Base-by-base conservation (phyloP, 208 protist species). In the Leishmania arabica region DNA sequence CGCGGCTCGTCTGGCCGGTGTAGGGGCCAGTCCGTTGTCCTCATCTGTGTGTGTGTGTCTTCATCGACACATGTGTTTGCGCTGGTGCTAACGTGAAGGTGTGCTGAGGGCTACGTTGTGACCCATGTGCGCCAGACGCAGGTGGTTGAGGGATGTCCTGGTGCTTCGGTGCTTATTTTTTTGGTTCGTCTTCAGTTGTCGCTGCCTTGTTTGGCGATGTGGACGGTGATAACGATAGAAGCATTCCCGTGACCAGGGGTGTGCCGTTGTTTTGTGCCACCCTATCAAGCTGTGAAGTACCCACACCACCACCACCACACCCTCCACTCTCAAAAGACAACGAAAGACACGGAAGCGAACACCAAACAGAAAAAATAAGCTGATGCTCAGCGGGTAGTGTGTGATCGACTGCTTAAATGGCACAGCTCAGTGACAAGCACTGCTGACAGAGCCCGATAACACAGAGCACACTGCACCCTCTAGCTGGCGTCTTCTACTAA, bases 11-110 rank as follows among this genome's bases (percentile, higher is more conserved):
- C 62, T 68, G 31, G 31, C 31, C 62, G 15, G 62, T 68, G 31
- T 40, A 40, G 31, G 13, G 62, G 11, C 13, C n/a, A 37, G 62
- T 21, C 31, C 62, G 21, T 73, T 11, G 17, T 7, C 42, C 42
- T 47, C 64, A 37, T 34, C n/a, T n/a, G n/a, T 75, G 42, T 76
- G 72, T 62, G 9, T 34, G 47, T 74, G 45, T 53, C 62, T 8
- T 8, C 11, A 31, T n/a, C 8, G 17, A 17, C 27, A 74, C 60
- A 83, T 51, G 82, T 80, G 66, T 78, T 83, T 31, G 58, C 40
- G 37, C 42, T 73, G 51, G 4, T 21, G 51, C 27, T 64, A 15
- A 34, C 4, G n/a, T 9, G 58, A 15, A 31, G 58, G 27, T 27
- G n/a, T 15, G n/a, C 27, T 13, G 58, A 64, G 24, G 27, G 11